These are phyloP conservation scores for Gamarada debralockiae DNA, from an alignment of 495 filamentous ascomycete species.

Conservation along the genomic window DNA sequence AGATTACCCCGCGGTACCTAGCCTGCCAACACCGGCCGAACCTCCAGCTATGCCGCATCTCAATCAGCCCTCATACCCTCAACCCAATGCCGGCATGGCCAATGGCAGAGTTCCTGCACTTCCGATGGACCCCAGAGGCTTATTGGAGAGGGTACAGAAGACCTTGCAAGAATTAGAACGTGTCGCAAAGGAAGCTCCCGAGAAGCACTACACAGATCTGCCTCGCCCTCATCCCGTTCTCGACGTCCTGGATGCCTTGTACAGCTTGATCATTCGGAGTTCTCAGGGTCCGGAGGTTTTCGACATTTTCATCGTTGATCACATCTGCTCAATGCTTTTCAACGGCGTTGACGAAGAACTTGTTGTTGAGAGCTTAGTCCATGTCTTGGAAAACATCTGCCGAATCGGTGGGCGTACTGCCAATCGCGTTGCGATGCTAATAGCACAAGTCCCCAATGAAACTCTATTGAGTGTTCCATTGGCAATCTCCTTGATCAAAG, in stretches of 20 bases:
- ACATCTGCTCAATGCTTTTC: conserved; percentile 68
- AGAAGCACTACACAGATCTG: conserved; percentile 68
- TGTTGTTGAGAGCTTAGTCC: conserved; percentile 78
- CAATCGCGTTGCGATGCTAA: conserved; percentile 68
- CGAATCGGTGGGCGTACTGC: conserved; percentile 69
- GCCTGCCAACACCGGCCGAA: conserved; percentile 75
- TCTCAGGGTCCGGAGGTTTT: conserved; percentile 60
- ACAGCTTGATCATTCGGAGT: conserved; percentile 49
- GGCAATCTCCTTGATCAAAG: conserved; percentile 65
- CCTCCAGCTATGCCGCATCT: conserved; percentile 70
- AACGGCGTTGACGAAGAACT: conserved; percentile 45
- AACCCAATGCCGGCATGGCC: conserved; percentile 22
- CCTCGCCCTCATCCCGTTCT: conserved; percentile 59
- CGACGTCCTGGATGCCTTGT: conserved; percentile 55
- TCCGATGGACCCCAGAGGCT: conserved; percentile 52
- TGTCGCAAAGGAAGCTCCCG: conserved; percentile 57
- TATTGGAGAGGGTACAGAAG: conserved; percentile 62
- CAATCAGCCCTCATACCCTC: conserved; percentile 57
- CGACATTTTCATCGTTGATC: conserved; percentile 61
- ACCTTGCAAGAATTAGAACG: conserved; percentile 68
- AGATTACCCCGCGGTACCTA: conserved; percentile 75
- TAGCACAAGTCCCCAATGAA: conserved; percentile 66
- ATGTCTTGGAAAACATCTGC: conserved; percentile 76
- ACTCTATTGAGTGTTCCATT: conserved; percentile 75
- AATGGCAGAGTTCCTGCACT: conserved; percentile 31